Percentiles rank a stretch among this genome's conserved stretches.
These are phyloP conservation scores for Phytophthora constricta DNA, from an alignment of 352 stramenopile genomes.

Conservation along the genomic window DNA sequence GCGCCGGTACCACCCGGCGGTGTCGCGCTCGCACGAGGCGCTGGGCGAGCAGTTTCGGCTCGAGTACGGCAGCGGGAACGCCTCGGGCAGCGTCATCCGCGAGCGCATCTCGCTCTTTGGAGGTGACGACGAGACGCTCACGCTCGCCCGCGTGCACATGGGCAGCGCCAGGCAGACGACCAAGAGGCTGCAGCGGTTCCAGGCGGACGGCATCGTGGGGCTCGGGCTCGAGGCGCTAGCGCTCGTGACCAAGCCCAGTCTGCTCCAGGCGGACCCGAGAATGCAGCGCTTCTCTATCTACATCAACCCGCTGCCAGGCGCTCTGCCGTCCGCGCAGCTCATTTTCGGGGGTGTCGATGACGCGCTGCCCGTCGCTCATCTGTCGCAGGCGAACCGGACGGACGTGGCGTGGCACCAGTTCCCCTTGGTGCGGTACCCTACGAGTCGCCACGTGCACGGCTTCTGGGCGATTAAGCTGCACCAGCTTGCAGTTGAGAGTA, in stretches of 20 bases:
- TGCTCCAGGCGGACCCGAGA: conserved; percentile 37
- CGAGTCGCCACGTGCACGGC: conserved; percentile 37
- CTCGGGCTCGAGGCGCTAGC: conserved; percentile 62
- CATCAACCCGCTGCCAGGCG: conserved; percentile 60
- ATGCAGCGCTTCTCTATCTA: conserved; percentile 69
- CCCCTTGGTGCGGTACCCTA: conserved; percentile 50
- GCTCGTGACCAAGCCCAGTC: conserved; percentile 57
- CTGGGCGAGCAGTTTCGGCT: conserved; percentile 50
- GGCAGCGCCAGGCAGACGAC: conserved; percentile 55
- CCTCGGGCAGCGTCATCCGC: conserved; percentile 48
- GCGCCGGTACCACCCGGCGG: conserved; percentile 42
- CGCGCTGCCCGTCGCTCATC: conserved; percentile 33
- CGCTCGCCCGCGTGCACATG: conserved; percentile 49
- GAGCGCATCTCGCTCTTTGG: conserved; percentile 55
- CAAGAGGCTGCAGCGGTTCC: conserved; percentile 55
- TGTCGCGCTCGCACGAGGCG: conserved; percentile 42
- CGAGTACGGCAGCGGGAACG: conserved; percentile 76
- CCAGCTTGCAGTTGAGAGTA: conserved; percentile 38
- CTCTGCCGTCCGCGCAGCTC: conserved; percentile 53
- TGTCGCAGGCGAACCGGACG: conserved; percentile 3
- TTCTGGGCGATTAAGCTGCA: conserved; percentile 67
- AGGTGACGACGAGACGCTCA: conserved; percentile 17
- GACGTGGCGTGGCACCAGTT: conserved; percentile 55
- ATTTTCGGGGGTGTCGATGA: conserved; percentile 66
- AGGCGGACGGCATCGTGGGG: conserved; percentile 71